A percentile compares a stretch with the other conserved stretches of the same genome.
Evolutionary conservation across 2,329 filamentous ascomycete genomes (phyloP).

Genomic region (Juglanconis juglandina): DNA sequence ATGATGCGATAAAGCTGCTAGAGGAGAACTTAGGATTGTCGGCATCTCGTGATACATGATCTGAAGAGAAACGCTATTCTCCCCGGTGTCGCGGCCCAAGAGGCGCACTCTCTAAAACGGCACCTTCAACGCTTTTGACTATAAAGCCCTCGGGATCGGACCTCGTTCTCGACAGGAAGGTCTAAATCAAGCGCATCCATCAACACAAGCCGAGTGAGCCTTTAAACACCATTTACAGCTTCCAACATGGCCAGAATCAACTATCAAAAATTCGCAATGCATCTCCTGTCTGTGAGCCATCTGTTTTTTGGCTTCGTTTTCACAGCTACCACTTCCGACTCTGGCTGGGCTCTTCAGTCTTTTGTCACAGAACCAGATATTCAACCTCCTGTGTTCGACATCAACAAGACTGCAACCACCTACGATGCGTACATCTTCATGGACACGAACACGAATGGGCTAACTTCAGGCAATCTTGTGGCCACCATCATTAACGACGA

Average conservation of each 20-base stretch:
- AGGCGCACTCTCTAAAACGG: neutral
- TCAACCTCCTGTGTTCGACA: neutral
- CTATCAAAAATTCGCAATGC: neutral
- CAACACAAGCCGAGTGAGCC: neutral
- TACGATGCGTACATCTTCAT: slow-evolving; percentile 6
- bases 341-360: slow-evolving; percentile 6
- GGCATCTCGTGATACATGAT: neutral
- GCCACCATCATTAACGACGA: slow-evolving; percentile 37
- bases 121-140: neutral
- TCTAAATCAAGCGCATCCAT: neutral
- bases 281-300: neutral
- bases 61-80: neutral
- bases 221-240: neutral
- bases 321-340: neutral
- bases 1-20: slow-evolving; percentile 4
- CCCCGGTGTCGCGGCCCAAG: neutral
- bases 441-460: slow-evolving; percentile 9
- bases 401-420: slow-evolving; percentile 1
- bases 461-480: neutral
- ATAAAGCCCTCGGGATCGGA: neutral
- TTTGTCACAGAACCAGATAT: slow-evolving; percentile 5
- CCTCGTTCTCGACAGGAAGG: neutral
- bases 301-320: slow-evolving; percentile 7
- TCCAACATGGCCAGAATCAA: neutral
- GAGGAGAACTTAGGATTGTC: neutral